Evolutionary conservation across 2,329 filamentous ascomycete species (phyloP).

Genomic region (Exophiala lecanii-corni): DNA sequence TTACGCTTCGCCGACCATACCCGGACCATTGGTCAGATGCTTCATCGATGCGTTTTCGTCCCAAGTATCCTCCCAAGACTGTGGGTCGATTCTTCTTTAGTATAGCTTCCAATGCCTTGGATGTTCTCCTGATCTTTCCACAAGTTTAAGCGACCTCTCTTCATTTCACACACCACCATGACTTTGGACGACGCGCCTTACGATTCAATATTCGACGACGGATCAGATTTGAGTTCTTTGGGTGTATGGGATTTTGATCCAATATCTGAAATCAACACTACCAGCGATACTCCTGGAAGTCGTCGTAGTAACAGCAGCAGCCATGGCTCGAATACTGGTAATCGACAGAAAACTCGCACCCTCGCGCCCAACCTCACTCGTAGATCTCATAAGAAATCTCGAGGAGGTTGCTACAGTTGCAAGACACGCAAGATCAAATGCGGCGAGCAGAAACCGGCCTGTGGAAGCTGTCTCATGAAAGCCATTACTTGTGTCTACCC

Average conservation of each 20-base stretch:
- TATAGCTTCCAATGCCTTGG: slow-evolving; percentile 3
- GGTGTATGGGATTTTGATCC: slow-evolving; percentile 14
- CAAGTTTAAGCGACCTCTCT: too few species aligned
- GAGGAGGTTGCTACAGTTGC: slow-evolving; percentile 38
- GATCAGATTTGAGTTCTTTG: slow-evolving; percentile 11
- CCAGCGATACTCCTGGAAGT: neutral
- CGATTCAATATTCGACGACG: slow-evolving; percentile 5
- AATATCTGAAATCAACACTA: slow-evolving; percentile 4
- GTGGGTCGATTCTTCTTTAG: slow-evolving; percentile 1
- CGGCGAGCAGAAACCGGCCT: slow-evolving; percentile 36
- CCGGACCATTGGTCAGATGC: slow-evolving; percentile 6
- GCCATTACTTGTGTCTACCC: slow-evolving; percentile 32
- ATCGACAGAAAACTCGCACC: slow-evolving; percentile 18
- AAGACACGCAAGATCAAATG: slow-evolving; percentile 46
- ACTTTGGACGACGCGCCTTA: slow-evolving; percentile 8
- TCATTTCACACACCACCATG: slow-evolving; percentile 9
- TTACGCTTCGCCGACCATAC: slow-evolving; percentile 19
- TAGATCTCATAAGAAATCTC: slow-evolving; percentile 37
- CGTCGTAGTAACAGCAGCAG: neutral
- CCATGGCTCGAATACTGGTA: slow-evolving; percentile 3
- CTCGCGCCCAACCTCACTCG: slow-evolving; percentile 27
- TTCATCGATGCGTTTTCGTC: slow-evolving; percentile 9
- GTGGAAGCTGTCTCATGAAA: slow-evolving; percentile 35
- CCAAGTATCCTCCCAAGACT: neutral
- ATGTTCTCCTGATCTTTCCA: too few species aligned